Conservation (phyloP, 2,329 filamentous ascomycete genomes). For the Botrytis medusae region DNA sequence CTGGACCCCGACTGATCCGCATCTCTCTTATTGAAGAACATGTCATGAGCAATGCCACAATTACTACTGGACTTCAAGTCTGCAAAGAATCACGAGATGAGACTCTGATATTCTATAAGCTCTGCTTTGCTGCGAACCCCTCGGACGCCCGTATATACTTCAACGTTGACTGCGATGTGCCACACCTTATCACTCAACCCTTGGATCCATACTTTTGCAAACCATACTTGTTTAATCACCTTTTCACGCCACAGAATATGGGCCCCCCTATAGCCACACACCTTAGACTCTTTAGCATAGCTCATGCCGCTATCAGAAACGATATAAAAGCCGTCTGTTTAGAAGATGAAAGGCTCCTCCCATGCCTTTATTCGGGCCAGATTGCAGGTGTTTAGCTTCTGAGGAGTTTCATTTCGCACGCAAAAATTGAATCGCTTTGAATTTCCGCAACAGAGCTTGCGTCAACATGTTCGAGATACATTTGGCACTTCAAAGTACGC, state of each 20-base stretch:
- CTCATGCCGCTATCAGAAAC: not conserved
- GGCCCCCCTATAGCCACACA: not conserved
- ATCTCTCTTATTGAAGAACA: not conserved
- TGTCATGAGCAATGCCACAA: not conserved
- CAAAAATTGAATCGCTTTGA: not conserved
- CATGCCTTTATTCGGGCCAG: not conserved
- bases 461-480: not conserved
- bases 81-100: constrained; percentile 9
- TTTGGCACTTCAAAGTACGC: not conserved
- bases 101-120: not conserved
- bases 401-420: not conserved
- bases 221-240: fast-evolving
- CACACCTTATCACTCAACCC: not conserved
- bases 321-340: not conserved
- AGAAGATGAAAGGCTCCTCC: not conserved
- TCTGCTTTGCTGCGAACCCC: not conserved
- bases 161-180: not conserved
- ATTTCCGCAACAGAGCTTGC: not conserved
- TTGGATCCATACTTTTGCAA: not conserved
- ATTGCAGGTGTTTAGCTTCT: not conserved
- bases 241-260: no score
- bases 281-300: not conserved
- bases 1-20: not conserved
- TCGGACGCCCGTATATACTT: not conserved
- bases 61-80: not conserved